phyloP scores from a whole-genome alignment of 139 green algal genomes.

The Chlorella sp. region DNA sequence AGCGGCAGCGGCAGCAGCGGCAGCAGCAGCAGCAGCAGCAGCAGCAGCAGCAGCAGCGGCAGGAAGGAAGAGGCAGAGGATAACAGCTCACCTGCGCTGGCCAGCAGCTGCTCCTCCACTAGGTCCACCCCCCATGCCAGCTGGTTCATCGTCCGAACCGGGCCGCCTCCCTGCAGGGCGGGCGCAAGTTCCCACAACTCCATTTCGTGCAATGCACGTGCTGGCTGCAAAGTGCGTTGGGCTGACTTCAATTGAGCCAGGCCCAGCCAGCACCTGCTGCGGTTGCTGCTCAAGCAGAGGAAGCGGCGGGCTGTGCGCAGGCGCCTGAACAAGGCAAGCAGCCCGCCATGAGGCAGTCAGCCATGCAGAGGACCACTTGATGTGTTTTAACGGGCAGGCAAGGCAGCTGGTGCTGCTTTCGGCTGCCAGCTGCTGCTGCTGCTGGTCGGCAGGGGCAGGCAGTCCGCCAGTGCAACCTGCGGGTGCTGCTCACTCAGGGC shows the following conservation, averaged over 20 bases:
- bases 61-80: not conserved
- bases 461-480: too few species aligned
- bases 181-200: not conserved
- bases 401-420: too few species aligned
- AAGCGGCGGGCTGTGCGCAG: not conserved
- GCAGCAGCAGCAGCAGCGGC: not conserved
- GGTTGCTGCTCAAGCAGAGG: not conserved
- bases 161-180: conserved; percentile 72
- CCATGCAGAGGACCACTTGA: too few species aligned
- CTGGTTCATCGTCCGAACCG: conserved; percentile 74
- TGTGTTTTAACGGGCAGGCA: too few species aligned
- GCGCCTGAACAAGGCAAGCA: not conserved
- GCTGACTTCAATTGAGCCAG: too few species aligned
- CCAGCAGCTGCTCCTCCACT: conserved; percentile 72
- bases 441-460: too few species aligned
- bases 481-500: too few species aligned
- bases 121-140: conserved; percentile 77
- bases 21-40: not conserved
- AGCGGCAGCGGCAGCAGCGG: not conserved
- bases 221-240: too few species aligned
- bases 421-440: too few species aligned
- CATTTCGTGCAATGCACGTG: too few species aligned
- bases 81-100: conserved; percentile 66
- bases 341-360: too few species aligned
- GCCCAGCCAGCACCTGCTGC: too few species aligned